A percentile compares a stretch with the other conserved stretches of the same genome.
Conservation (phyloP, 805 yeast genomes). For the Zygosaccharomyces lentus region DNA sequence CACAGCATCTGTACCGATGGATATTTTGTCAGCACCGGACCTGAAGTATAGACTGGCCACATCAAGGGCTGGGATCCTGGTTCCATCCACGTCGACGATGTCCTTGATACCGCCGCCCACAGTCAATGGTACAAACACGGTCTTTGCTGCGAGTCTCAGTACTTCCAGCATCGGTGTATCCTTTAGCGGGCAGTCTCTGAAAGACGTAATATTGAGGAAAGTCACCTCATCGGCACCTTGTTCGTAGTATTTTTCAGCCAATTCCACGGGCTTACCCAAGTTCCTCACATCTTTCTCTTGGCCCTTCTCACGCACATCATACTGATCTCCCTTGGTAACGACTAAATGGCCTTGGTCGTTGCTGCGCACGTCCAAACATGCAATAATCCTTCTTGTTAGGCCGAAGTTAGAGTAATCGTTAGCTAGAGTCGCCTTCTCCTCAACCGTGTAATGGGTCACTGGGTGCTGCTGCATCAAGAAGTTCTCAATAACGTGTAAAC, state of each 20-base stretch:
- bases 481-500: conserved; percentile 67
- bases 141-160: conserved; percentile 72
- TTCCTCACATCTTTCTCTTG: conserved; percentile 71
- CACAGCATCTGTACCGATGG: conserved; percentile 98
- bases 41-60: conserved; percentile 90
- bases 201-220: conserved; percentile 90
- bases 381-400: conserved; percentile 84
- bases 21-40: conserved; percentile 97
- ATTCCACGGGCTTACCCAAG: conserved; percentile 91
- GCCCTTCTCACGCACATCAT: conserved; percentile 84
- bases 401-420: conserved; percentile 52
- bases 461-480: conserved; percentile 49
- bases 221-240: conserved; percentile 99
- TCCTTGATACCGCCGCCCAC: conserved; percentile 98
- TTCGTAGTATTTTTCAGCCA: conserved; percentile 82
- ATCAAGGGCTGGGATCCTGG: conserved; percentile 72
- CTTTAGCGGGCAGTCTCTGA: conserved; percentile 85
- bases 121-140: conserved; percentile 93
- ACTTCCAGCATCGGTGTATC: conserved; percentile 97
- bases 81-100: conserved; percentile 79
- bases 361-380: conserved; percentile 94
- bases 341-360: conserved; percentile 94
- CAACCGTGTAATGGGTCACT: conserved; percentile 22
- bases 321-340: conserved; percentile 98
- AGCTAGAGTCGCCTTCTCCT: conserved; percentile 17